phyloP scores from a whole-genome alignment of 495 filamentous ascomycete genomes.

The Endocarpon pusillum region DNA sequence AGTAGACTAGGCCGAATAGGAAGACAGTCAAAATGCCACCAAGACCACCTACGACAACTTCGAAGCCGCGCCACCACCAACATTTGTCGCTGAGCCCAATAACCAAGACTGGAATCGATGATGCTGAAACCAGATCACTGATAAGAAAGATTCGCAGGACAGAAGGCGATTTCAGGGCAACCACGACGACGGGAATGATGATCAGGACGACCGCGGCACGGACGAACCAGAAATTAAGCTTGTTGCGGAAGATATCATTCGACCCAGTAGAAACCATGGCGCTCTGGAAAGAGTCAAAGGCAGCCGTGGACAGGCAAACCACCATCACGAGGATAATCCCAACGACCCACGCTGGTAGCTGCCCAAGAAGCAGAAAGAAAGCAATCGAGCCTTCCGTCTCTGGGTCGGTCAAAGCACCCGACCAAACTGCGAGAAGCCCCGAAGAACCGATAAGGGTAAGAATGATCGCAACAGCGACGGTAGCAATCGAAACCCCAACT shows the following conservation, averaged over 20 bases:
- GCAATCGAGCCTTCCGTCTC: conserved; percentile 43
- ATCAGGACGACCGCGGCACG: conserved; percentile 44
- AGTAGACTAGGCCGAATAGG: conserved; percentile 54
- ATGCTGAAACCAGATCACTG: conserved; percentile 52
- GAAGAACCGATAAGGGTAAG: conserved; percentile 48
- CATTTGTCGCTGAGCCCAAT: conserved; percentile 42
- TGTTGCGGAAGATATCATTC: conserved; percentile 66
- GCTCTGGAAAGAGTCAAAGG: conserved; percentile 58
- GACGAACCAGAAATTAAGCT: conserved; percentile 50
- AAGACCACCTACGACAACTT: conserved; percentile 52
- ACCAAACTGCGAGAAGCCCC: conserved; percentile 57
- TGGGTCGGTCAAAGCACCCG: conserved; percentile 38
- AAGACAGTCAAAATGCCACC: conserved; percentile 60
- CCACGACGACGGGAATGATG: conserved; percentile 50
- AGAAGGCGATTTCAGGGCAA: conserved; percentile 52
- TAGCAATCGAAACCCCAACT: conserved; percentile 48
- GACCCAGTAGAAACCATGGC: conserved; percentile 61
- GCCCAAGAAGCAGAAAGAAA: conserved; percentile 53
- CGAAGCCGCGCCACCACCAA: conserved; percentile 61
- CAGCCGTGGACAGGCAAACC: conserved; percentile 50
- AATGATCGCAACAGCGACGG: conserved; percentile 40
- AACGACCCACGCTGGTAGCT: conserved; percentile 55
- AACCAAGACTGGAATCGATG: conserved; percentile 49
- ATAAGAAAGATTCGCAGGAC: conserved; percentile 65
- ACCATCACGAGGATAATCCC: conserved; percentile 64